phyloP scores from a whole-genome alignment of 306 rosid species.

The Quercus rubra region DNA sequence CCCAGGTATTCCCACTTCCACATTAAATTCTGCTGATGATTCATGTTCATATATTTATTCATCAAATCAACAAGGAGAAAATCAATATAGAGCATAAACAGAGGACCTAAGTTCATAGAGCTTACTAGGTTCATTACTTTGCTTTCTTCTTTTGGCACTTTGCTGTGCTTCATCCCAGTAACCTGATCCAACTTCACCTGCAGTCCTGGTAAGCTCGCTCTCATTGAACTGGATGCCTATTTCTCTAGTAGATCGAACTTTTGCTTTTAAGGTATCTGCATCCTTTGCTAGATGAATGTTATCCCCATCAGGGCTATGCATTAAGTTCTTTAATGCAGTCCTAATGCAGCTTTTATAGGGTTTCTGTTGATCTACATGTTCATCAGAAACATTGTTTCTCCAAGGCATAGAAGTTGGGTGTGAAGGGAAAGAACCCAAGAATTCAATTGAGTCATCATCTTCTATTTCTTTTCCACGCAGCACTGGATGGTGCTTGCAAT shows the following conservation, averaged over 20 bases:
- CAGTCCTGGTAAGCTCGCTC: neutral
- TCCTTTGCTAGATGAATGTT: neutral
- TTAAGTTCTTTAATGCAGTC: no score
- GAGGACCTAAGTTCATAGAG: neutral
- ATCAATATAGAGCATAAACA: neutral
- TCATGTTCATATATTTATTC: neutral
- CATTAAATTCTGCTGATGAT: neutral
- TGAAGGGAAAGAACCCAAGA: neutral
- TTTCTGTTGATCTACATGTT: neutral
- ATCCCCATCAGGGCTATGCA: neutral
- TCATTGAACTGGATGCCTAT: neutral
- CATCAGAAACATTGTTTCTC: neutral
- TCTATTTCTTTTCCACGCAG: neutral
- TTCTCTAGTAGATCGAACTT: neutral
- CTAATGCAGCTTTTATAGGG: neutral
- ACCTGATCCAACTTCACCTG: neutral
- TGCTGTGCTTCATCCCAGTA: neutral
- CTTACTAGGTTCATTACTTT: neutral
- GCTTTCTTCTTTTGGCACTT: neutral
- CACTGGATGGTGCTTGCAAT: no score
- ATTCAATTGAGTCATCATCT: neutral
- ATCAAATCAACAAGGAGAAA: neutral
- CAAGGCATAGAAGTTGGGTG: neutral
- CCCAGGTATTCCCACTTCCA: neutral
- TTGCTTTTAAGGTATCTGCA: neutral